phyloP scores from a whole-genome alignment of 495 filamentous ascomycete genomes.

The Daldinia bambusicola region DNA sequence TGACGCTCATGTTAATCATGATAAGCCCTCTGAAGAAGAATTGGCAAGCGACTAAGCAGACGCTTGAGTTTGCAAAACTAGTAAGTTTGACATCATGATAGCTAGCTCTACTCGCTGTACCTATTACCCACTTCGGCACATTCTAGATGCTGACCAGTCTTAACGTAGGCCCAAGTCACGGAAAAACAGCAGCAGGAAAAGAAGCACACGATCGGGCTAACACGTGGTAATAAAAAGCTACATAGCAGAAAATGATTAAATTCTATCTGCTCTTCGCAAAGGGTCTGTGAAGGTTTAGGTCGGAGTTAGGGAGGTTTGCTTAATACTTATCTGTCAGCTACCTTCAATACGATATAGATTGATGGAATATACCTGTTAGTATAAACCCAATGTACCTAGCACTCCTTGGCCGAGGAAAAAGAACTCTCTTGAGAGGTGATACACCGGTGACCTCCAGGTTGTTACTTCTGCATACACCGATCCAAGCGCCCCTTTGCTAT shows the following conservation, averaged over 20 bases:
- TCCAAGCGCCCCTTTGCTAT: background rate
- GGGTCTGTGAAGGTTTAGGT: background rate
- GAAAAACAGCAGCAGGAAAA: background rate
- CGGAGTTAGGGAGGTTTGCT: background rate
- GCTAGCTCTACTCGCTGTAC: background rate
- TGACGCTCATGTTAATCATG: slow-evolving; percentile 99
- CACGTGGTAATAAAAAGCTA: background rate
- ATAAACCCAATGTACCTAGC: too few relatives aligned
- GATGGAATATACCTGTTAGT: too few relatives aligned
- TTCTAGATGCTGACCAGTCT: slow-evolving; percentile 8
- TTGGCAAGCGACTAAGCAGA: slow-evolving; percentile 87
- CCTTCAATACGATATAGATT: too few relatives aligned
- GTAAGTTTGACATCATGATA: slow-evolving; percentile 51
- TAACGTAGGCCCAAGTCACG: slow-evolving; percentile 20
- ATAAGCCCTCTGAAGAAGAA: slow-evolving; percentile 87
- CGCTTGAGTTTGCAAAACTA: slow-evolving; percentile 92
- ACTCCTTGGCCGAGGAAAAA: background rate
- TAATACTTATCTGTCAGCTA: too few relatives aligned
- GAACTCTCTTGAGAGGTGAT: background rate
- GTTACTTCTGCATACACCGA: background rate
- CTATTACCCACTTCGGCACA: too few relatives aligned
- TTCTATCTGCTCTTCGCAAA: background rate
- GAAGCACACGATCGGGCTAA: background rate
- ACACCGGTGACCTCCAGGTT: background rate
- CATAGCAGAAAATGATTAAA: background rate